phyloP scores from a whole-genome alignment of 2,329 filamentous ascomycete species.

The Xylariales sp. region DNA sequence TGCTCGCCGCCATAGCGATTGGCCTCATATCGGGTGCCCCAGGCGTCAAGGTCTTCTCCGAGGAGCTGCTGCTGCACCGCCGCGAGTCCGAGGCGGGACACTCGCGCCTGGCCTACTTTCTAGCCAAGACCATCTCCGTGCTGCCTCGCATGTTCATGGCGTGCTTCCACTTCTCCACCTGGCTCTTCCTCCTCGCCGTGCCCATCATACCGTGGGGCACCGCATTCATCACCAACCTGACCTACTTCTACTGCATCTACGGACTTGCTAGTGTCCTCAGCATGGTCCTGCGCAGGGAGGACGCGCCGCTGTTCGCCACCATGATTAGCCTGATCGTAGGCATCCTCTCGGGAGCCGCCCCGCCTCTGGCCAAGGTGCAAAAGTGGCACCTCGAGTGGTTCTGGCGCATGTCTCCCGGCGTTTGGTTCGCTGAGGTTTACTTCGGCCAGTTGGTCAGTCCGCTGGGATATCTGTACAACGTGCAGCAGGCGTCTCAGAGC shows the following conservation, averaged over 20 bases:
- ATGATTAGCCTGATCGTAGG: slow-evolving; percentile 50
- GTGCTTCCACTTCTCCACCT: slow-evolving; percentile 50
- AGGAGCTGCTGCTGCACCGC: slow-evolving; percentile 49
- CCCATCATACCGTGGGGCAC: slow-evolving; percentile 45
- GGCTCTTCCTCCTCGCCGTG: slow-evolving; percentile 42
- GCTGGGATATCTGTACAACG: slow-evolving; percentile 44
- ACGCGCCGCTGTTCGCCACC: slow-evolving; percentile 52
- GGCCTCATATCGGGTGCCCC: slow-evolving; percentile 51
- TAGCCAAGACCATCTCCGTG: slow-evolving; percentile 49
- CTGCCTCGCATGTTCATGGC: slow-evolving; percentile 46
- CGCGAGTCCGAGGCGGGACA: slow-evolving; percentile 54
- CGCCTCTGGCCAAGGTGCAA: slow-evolving; percentile 42
- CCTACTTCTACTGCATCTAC: slow-evolving; percentile 57
- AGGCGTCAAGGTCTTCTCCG: slow-evolving; percentile 52
- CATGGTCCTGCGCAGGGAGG: slow-evolving; percentile 51
- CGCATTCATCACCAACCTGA: slow-evolving; percentile 45
- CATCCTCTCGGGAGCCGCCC: slow-evolving; percentile 49
- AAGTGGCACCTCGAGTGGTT: slow-evolving; percentile 51
- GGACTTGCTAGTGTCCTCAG: slow-evolving; percentile 47
- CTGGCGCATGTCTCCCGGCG: slow-evolving; percentile 48
- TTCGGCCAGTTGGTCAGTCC: slow-evolving; percentile 47
- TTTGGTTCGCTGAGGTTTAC: slow-evolving; percentile 54
- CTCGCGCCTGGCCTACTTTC: slow-evolving; percentile 50
- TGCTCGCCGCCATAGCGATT: slow-evolving; percentile 49
- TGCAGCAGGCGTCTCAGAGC: slow-evolving; percentile 36